Base-by-base conservation (phyloP, 768 basidiomycete genomes). In the Ramaria sp. region DNA sequence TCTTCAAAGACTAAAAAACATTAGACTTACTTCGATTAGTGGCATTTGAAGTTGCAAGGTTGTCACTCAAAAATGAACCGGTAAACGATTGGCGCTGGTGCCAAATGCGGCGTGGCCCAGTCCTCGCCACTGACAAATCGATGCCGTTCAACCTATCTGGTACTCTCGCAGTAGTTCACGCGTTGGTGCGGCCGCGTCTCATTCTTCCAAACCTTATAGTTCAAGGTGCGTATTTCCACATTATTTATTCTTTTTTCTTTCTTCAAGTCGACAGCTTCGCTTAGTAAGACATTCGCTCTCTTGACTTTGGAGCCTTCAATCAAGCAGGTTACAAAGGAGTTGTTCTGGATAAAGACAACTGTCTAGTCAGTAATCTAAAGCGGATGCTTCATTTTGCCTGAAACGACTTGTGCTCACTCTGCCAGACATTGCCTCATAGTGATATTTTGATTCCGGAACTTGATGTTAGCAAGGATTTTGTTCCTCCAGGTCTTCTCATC, bases 341-440 rank as follows among this genome's bases (percentile, higher is more conserved):
- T 3, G 81, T 99, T 1, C 86, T 98, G 60, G 95, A 98, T 76
- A 97, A 98, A 70, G 95, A 99, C 64, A 98, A 99, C 62, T 98
- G 95, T 64, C 69, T 98, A 60, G 95, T 90, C 59, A 27, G 85
- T 27, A 28, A 5, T 6, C 3, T 7, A 48, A 20, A 22, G 13
- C n/a, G 18, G 25, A 16, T 16, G 22, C 45, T 1, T n/a, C 1
- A 24, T 25, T 28, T 8, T 30, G 8, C 9, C 24, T 27, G 15
- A 9, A 9, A 28, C 24, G 12, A 20, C 9, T 62, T 10, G 50
- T 53, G 32, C 32, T 27, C 20, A 55, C 22, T n/a, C 5, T 27
- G 24, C 47, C 24, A 96, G 95, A 95, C 95, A 1, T 64, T 81
- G 30, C 95, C 95, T 0, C 70, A 88, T 63, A 66, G 74, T 44